These are phyloP conservation scores for Candida palmyrensis DNA, from an alignment of 805 yeast species.

Conservation along the genomic window DNA sequence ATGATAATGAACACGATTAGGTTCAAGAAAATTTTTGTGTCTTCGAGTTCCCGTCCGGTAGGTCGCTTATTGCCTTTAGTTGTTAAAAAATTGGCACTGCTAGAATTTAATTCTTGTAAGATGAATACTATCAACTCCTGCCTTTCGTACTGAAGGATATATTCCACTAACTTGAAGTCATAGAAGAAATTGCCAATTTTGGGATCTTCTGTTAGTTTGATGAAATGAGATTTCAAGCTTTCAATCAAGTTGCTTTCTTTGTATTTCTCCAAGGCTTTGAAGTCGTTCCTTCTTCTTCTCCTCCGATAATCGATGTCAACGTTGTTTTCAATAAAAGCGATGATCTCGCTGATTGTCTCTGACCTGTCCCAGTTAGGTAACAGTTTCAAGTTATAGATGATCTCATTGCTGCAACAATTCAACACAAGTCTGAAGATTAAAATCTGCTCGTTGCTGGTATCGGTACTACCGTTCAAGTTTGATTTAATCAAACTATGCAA, in stretches of 20 bases:
- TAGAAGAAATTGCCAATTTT: not conserved
- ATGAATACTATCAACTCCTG: not conserved
- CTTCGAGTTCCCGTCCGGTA: not conserved
- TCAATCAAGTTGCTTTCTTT: not conserved
- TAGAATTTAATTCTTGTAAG: conserved; percentile 1
- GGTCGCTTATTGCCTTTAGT: not conserved
- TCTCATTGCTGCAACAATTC: conserved; percentile 15
- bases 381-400: conserved; percentile 12
- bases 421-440: conserved; percentile 21
- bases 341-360: conserved; percentile 10
- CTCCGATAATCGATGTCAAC: conserved; percentile 8
- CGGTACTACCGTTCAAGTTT: conserved; percentile 12
- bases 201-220: not conserved
- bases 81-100: not conserved
- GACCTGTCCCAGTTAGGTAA: conserved; percentile 9
- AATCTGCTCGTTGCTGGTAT: conserved; percentile 11
- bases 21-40: conserved; percentile 1
- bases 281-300: not conserved
- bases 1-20: conserved; percentile 1
- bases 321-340: conserved; percentile 6
- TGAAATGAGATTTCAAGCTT: not conserved
- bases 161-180: conserved; percentile 2
- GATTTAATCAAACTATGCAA: conserved; percentile 22
- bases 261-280: not conserved
- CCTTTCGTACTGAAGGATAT: conserved; percentile 1